Base-by-base conservation (phyloP, 805 yeast species). In the Alloascoidea hylecoeti region DNA sequence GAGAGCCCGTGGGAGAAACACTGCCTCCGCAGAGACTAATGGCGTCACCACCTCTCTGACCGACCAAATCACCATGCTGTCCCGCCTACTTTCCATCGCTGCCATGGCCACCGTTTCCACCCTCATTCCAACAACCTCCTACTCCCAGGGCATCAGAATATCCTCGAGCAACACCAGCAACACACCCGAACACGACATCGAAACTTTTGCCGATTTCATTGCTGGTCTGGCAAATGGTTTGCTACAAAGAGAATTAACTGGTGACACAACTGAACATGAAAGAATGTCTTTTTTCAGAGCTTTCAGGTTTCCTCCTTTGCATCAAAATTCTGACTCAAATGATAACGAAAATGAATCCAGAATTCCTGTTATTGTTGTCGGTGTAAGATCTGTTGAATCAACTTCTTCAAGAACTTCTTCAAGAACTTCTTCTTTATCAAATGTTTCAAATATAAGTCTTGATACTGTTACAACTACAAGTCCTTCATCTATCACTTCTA, bases 311-410 rank as follows among this genome's bases (percentile, higher is more conserved):
- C 57, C 58, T 33, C 47, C 52, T 33, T 52, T 51, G 35, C 38
- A 36, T 15, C 43, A 38, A 13, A 18, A 35, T 3, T 39, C 27
- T 13, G 35, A 38, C 35, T 37, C 35, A 18, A 23, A 37, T 15
- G 32, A 34, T 16, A 37, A 39, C 16, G 34, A 36, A 15, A 23
- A 17, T 23, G 38, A 38, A 23, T n/a, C n/a, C 13, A 15, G 50
- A 18, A 57, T 68, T 3, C 75, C 75, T 1, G 68, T 70, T 2
- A 53, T 69, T 41, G 61, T 69, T 16, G 61, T 69, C 15, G 72
- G 75, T 4, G 64, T 70, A 15, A 51, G 74, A 5, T 64, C 72
- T 0, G 63, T 50, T 38, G 42, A 12, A 6, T 13, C 14, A n/a
- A n/a, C n/a, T n/a, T n/a, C n/a, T n/a, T n/a, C n/a, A n/a, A n/a